phyloP scores from a whole-genome alignment of 805 yeast species.

The Candida glaebosa region DNA sequence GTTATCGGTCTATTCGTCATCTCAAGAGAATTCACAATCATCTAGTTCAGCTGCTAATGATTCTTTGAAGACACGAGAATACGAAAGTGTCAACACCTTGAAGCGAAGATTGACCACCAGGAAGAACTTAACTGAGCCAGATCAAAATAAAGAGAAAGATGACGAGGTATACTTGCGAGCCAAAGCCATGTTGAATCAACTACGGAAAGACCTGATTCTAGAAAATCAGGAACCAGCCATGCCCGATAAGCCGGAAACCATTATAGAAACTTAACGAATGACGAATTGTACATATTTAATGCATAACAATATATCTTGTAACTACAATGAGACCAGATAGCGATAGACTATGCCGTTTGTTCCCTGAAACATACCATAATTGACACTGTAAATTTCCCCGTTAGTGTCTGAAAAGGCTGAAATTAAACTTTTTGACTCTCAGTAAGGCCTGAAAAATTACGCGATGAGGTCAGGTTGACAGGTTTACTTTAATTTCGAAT shows the following conservation, averaged over 20 bases:
- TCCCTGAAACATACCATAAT: too few relatives aligned
- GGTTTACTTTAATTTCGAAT: neutral
- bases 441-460: neutral
- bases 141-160: slow-evolving; percentile 8
- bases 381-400: too few relatives aligned
- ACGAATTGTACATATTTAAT: neutral
- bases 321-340: too few relatives aligned
- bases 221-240: neutral
- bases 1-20: slow-evolving; percentile 30
- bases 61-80: slow-evolving; percentile 15
- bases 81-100: slow-evolving; percentile 37
- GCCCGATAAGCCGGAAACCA: neutral
- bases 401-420: too few relatives aligned
- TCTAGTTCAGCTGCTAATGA: neutral
- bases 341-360: too few relatives aligned
- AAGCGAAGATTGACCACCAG: slow-evolving; percentile 37
- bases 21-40: slow-evolving; percentile 15
- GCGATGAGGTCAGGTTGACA: neutral
- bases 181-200: slow-evolving; percentile 36
- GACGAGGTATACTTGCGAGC: slow-evolving; percentile 36
- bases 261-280: neutral
- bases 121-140: slow-evolving; percentile 14
- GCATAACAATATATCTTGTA: neutral
- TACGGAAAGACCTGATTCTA: slow-evolving; percentile 18
- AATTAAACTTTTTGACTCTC: neutral